Base-by-base conservation (phyloP, 169 alveolate genomes). In the Theileria annulata region DNA sequence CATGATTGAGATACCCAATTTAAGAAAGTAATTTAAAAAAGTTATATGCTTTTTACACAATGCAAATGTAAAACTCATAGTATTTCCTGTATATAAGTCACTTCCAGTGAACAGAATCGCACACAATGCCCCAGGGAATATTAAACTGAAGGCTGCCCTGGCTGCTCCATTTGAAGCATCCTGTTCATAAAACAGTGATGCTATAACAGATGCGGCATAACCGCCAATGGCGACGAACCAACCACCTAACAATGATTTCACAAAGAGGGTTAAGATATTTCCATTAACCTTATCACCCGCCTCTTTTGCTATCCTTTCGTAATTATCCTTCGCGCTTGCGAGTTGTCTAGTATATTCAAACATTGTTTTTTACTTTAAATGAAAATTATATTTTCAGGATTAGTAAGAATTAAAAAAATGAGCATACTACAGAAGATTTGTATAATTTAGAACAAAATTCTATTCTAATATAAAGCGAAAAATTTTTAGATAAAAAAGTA, bases 81-180 rank as follows among this genome's bases (percentile, higher is more conserved):
- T 80, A 60, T 90, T 90, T 66, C 94, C 88, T 1, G 94, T 90
- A 62, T 85, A 85, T n/a, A 90, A 79, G 86, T 90, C 94, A n/a
- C 92, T 58, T 0, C 94, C 94, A 25, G 94, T 86, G 68, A 72
- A 87, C 30, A 90, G 51, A 48, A 90, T 90, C 19, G 88, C 79
- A 15, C 86, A 35, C 71, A 90, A 88, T 2, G 94, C 94, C 19
- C 84, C 77, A 4, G 94, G 80, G 64, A 90, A 90, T 17, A 89
- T 83, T 35, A 90, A 72, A 19, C 92, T 91, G 69, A 86, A 90
- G 9, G 89, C 92, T 28, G 86, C 66, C 27, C 77, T 82, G 0
- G 86, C 15, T 6, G 75, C 35, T 15, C 68, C 89, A 33, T 13
- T 0, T 0, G 51, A 56, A 0, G 49, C 56, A 6, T 66, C 30